A percentile compares a stretch with the other conserved stretches of the same genome.
These are phyloP conservation scores for Colletotrichum simmondsii DNA, from an alignment of 2,329 filamentous ascomycete genomes.

Conservation along the genomic window DNA sequence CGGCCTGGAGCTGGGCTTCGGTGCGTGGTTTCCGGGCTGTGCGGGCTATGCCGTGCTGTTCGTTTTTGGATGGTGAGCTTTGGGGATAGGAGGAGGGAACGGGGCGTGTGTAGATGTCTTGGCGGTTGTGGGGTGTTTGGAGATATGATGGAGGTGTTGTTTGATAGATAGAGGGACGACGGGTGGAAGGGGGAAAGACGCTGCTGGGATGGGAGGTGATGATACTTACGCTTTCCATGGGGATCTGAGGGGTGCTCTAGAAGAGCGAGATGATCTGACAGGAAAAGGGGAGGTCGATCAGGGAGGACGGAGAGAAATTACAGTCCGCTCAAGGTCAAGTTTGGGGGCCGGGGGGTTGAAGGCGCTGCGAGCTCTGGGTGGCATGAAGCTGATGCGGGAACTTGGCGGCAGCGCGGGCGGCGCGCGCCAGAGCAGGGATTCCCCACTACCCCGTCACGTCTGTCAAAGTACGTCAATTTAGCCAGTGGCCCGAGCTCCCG, in stretches of 20 bases:
- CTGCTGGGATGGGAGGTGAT: background rate
- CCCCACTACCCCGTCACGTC: conserved; percentile 15
- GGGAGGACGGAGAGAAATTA: conserved; percentile 7
- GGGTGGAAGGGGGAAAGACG: background rate
- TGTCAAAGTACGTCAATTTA: background rate
- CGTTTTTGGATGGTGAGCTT: conserved; percentile 13
- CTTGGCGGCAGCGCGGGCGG: background rate
- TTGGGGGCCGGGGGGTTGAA: conserved; percentile 1
- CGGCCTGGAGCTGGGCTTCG: conserved; percentile 76
- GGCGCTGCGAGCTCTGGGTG: conserved; percentile 26
- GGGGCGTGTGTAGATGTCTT: background rate
- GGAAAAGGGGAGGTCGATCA: background rate
- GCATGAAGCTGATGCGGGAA: conserved; percentile 13
- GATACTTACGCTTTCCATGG: conserved; percentile 39
- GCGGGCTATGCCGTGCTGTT: conserved; percentile 85
- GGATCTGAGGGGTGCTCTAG: conserved; percentile 4
- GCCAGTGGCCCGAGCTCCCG: conserved; percentile 20
- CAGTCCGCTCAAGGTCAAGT: background rate
- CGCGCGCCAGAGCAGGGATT: conserved; percentile 23
- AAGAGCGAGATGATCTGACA: conserved; percentile 3
- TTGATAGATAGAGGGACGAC: background rate
- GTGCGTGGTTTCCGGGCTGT: conserved; percentile 67
- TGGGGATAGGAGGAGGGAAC: background rate
- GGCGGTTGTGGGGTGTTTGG: background rate
- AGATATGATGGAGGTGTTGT: background rate